Evolutionary conservation across 768 basidiomycete species (phyloP), one percentile per base, ranked within the genome.

Genomic region (Sarcodon aspratus): DNA sequence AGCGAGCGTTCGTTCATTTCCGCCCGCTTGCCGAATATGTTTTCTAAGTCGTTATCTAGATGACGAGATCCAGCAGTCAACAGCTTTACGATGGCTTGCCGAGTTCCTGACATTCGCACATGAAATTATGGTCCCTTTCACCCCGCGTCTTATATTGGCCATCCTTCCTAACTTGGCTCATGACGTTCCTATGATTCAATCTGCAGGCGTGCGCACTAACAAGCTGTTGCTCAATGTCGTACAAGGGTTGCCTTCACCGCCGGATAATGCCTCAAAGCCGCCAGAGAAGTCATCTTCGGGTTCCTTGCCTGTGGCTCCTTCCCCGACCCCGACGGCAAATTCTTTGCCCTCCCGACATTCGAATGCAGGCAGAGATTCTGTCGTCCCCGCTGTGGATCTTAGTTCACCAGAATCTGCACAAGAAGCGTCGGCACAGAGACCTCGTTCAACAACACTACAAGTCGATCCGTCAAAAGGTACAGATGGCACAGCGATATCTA

Each of bases 121-220:
- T 48, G 89, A 93, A 60, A 90, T 94, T 48, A 89, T 98, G 75
- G 79, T 98, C 27, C 87, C 89, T 2, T 96, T 96, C 60, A 91
- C 92, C 0, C 93, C 96, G 1, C 82, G 90, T 36, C 80, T 99
- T 42, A 84, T 99, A 40, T 85, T 88, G 8, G 89, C 90, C 8
- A 87, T 99, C 50, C 75, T 99, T 12, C 92, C 93, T 7, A 96
- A 95, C 58, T 81, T 99, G 44, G 93, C 95, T 0, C 91, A 95
- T 54, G 89, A 93, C 57, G 85, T 84, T 45, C 70, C 79, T 1
- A 85, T 85, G 73, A 97, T 98, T 51, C 89, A 94, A 58, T 73
- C 80, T 1, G 87, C 85, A 3, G 96, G 96, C 1, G 73, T 79
- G 42, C 78, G 83, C 33, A 92, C 92, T 36, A 97, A 98, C 61